phyloP scores from a whole-genome alignment of 2,329 filamentous ascomycete species.

The Elsinoe ampelina region DNA sequence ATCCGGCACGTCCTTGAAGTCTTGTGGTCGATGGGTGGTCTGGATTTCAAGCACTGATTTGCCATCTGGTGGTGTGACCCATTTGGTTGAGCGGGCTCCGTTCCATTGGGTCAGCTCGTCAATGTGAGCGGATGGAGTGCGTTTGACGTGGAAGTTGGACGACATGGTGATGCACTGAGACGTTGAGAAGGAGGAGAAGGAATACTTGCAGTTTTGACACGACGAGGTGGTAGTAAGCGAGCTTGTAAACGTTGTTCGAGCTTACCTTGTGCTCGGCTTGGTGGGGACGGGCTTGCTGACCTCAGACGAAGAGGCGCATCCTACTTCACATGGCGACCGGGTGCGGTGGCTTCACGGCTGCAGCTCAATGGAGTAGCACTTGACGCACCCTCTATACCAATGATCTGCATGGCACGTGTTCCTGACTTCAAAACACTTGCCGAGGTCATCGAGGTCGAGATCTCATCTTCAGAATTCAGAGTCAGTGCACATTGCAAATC shows the following conservation, averaged over 20 bases:
- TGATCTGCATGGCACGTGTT: too few species aligned
- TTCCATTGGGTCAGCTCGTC: slow-evolving; percentile 16
- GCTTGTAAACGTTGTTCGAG: not conserved
- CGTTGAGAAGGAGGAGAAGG: too few species aligned
- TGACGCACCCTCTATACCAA: too few species aligned
- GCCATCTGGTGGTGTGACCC: slow-evolving; percentile 21
- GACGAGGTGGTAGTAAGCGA: too few species aligned
- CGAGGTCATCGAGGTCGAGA: not conserved
- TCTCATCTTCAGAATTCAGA: not conserved
- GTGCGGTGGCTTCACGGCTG: too few species aligned
- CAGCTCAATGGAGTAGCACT: too few species aligned
- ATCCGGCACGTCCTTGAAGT: slow-evolving; percentile 20
- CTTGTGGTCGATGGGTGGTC: slow-evolving; percentile 21
- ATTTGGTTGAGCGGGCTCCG: slow-evolving; percentile 22
- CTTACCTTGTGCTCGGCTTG: not conserved
- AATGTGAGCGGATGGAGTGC: not conserved
- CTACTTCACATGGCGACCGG: too few species aligned
- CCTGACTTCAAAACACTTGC: not conserved
- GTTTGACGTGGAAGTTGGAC: slow-evolving; percentile 5
- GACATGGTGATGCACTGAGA: not conserved
- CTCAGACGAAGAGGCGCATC: not conserved
- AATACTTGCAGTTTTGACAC: too few species aligned
- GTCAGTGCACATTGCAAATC: slow-evolving; percentile 4
- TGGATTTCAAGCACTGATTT: slow-evolving; percentile 25
- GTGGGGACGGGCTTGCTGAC: not conserved